Evolutionary conservation across 257 asterid species (phyloP), one percentile per base, ranked within the genome.

Genomic region (Solanum chiquidenum): DNA sequence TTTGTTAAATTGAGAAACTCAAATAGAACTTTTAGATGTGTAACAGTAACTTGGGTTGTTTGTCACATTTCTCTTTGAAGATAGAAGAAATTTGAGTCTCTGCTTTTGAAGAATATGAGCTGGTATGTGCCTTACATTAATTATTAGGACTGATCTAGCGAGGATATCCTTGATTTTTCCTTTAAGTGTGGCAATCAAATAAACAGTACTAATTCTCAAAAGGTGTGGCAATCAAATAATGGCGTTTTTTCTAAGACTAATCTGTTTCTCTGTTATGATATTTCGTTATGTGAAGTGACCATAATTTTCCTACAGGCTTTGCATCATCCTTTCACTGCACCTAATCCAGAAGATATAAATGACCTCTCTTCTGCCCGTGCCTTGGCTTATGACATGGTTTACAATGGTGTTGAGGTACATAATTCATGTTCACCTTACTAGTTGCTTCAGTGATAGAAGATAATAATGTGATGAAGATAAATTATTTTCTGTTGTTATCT

Each of bases 271-370:
- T 16, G 64, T 82, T 82, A 29, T 18, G 86, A 82, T 82, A 82
- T 82, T 64, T 82, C 2, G 42, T 31, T 29, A 49, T 18, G 44
- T 82, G 85, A 82, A 82, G 64, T 79, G 86, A 82, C 44, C 44
- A 31, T 31, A 10, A 3, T 62, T 52, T 82, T 80, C 90, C 88
- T 34, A 85, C 89, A 97, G 99, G 99, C 99, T 82, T 92, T 96
- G 93, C 99, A 97, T 89, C 99, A 96, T 91, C 99, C 99, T 84
- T 97, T 97, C 92, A 96, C 99, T 3, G 99, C 99, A 71, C 99
- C 99, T 69, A 92, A 96, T 90, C 99, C 98, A 60, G 99, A 95
- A 90, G 99, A 97, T 90, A 92, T 95, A 93, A 68, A 90, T 42
- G 95, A 95, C 91, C 95, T 97, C 83, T 74, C 98, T 69, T 93